Conservation (phyloP, 441 rosid species). For the Macaranga tanarius region DNA sequence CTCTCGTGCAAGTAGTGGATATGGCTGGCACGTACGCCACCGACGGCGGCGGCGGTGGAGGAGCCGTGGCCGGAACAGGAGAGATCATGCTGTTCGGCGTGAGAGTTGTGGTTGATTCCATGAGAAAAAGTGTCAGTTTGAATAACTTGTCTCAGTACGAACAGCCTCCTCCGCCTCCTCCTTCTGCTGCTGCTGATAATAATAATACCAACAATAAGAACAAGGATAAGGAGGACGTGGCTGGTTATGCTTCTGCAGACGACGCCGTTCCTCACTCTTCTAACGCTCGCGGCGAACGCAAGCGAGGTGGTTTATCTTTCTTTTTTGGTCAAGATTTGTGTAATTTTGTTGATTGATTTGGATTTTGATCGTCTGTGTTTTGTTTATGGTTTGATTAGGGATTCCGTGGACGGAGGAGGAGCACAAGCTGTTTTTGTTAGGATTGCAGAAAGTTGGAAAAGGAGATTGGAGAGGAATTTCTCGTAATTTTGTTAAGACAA, state of each 20-base stretch:
- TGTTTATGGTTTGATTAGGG: slow-evolving; percentile 38
- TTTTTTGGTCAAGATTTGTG: background rate
- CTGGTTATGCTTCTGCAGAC: slow-evolving; percentile 86
- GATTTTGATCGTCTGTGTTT: background rate
- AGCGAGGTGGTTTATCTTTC: slow-evolving; percentile 59
- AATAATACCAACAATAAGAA: background rate
- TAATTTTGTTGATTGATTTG: background rate
- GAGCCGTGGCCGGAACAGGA: slow-evolving; percentile 24
- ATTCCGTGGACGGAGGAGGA: slow-evolving; percentile 93
- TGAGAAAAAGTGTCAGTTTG: slow-evolving; percentile 92
- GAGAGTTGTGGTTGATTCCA: slow-evolving; percentile 80
- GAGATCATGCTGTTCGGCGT: slow-evolving; percentile 95
- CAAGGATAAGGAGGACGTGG: slow-evolving; percentile 28
- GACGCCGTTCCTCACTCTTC: slow-evolving; percentile 55
- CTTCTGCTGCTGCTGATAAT: no score
- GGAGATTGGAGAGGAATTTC: slow-evolving; percentile 98
- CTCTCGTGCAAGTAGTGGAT: background rate
- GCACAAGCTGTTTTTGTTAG: slow-evolving; percentile 76
- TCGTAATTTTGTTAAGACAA: slow-evolving; percentile 70
- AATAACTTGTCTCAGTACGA: slow-evolving; percentile 84
- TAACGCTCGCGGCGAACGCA: slow-evolving; percentile 63
- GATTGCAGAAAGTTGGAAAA: slow-evolving; percentile 79
- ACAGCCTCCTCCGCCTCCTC: slow-evolving; percentile 38
- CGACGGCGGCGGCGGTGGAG: slow-evolving; percentile 23
- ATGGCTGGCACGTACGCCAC: slow-evolving; percentile 29